These are phyloP conservation scores for Ophiostoma angusticollis DNA, from an alignment of 2,329 filamentous ascomycete genomes.

Conservation along the genomic window DNA sequence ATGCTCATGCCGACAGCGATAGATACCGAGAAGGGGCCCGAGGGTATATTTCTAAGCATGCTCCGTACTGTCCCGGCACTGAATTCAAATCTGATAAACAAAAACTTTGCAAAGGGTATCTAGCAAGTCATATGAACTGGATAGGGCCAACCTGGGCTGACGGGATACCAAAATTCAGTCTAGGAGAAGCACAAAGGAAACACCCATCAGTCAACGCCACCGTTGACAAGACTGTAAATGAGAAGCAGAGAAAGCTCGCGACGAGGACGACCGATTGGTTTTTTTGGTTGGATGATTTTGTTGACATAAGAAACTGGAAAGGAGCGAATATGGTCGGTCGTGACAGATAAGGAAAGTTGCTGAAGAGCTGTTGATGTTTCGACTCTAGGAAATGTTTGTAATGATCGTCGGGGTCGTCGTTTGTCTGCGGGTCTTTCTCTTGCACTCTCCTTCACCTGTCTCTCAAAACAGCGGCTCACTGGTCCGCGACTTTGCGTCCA, in stretches of 20 bases:
- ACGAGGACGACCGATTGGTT: background rate
- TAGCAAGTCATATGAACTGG: constrained; percentile 1
- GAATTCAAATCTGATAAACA: too few species aligned
- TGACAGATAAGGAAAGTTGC: constrained; percentile 8
- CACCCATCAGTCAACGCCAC: background rate
- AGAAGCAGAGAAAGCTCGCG: background rate
- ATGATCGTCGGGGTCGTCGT: constrained; percentile 4
- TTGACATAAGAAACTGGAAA: constrained; percentile 14
- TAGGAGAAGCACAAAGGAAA: too few species aligned
- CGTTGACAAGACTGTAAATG: background rate
- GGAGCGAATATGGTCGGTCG: constrained; percentile 21
- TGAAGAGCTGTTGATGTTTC: constrained; percentile 9
- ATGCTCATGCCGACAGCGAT: too few species aligned
- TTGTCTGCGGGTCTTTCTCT: background rate
- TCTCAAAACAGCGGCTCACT: constrained; percentile 5
- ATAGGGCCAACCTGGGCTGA: background rate
- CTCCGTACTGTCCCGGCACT: too few species aligned
- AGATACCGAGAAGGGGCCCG: background rate
- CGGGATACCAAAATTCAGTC: background rate
- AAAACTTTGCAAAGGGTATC: constrained; percentile 5
- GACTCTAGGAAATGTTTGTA: constrained; percentile 12
- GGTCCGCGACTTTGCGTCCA: constrained; percentile 29
- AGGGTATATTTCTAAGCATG: too few species aligned
- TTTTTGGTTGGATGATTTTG: background rate
- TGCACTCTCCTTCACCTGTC: background rate